A percentile compares a stretch with the other conserved stretches of the same genome.
Evolutionary conservation across 176 grass and related monocot species (phyloP).

Genomic region (Oryza longistaminata): DNA sequence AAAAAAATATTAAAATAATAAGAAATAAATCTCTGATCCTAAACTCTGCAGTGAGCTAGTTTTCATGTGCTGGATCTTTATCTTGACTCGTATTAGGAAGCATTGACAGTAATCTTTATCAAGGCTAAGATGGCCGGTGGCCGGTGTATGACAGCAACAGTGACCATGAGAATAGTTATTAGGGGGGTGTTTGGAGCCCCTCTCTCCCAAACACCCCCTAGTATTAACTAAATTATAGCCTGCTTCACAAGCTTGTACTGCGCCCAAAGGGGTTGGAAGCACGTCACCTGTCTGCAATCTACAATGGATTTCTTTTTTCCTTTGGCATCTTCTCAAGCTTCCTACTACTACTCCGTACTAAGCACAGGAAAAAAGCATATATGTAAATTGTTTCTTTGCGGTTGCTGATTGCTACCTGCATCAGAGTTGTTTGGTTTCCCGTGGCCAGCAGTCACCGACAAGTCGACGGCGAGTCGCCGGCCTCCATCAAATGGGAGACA

Average conservation of each 20-base stretch:
- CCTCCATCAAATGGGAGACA: conserved; percentile 8
- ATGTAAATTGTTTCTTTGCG: not conserved
- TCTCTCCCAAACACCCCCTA: too few species aligned
- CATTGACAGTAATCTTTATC: not conserved
- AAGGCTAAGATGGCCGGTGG: not conserved
- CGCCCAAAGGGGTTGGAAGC: conserved; percentile 35
- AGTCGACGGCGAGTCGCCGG: not conserved
- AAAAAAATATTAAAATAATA: too few species aligned
- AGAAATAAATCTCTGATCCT: not conserved
- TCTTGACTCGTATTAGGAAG: not conserved
- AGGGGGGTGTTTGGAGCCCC: too few species aligned
- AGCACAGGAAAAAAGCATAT: too few species aligned
- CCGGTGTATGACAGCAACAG: not conserved
- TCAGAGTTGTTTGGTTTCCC: not conserved
- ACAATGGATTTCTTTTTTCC: not conserved
- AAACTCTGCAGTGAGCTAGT: not conserved
- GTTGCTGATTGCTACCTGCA: not conserved
- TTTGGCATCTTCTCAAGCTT: not conserved
- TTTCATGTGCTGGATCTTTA: not conserved
- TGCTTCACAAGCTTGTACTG: conserved; percentile 25
- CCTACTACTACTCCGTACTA: too few species aligned
- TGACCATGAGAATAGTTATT: not conserved
- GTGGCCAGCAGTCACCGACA: not conserved
- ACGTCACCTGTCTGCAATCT: conserved; percentile 36
- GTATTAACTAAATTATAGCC: not conserved